Percentiles rank a stretch among this genome's conserved stretches.
These are phyloP conservation scores for Ascochyta fabae DNA, from an alignment of 2,329 filamentous ascomycete genomes.

Conservation along the genomic window DNA sequence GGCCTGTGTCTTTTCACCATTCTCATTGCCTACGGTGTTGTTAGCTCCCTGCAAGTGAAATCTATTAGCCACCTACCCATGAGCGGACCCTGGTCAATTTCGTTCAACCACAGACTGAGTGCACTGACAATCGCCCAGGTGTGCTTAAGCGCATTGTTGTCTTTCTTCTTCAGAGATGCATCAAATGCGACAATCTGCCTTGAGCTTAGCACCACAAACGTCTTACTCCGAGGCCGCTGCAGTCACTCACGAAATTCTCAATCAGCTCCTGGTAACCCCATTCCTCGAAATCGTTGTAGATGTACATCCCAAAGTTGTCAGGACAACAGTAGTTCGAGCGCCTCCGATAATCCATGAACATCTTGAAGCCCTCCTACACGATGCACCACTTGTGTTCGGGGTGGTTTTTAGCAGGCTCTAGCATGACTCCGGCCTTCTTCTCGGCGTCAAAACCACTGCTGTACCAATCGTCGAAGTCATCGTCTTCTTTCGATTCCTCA, in stretches of 20 bases:
- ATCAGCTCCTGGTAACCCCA: slow-evolving; percentile 24
- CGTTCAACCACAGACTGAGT: slow-evolving; percentile 20
- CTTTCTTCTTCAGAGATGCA: slow-evolving; percentile 16
- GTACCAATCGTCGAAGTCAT: slow-evolving; percentile 12
- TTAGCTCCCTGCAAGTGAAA: background rate
- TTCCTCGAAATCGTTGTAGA: slow-evolving; percentile 24
- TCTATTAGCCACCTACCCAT: slow-evolving; percentile 1
- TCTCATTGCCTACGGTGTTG: slow-evolving; percentile 14
- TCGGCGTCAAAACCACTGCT: slow-evolving; percentile 5
- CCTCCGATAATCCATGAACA: slow-evolving; percentile 5
- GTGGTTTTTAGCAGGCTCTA: slow-evolving; percentile 13
- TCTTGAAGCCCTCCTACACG: slow-evolving; percentile 19
- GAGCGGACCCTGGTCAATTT: slow-evolving; percentile 11
- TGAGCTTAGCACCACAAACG: background rate
- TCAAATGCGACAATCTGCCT: slow-evolving; percentile 22
- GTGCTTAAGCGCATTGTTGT: slow-evolving; percentile 5
- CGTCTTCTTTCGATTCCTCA: slow-evolving; percentile 5
- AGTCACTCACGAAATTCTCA: slow-evolving; percentile 20
- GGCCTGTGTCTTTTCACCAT: slow-evolving; percentile 14
- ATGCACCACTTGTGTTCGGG: slow-evolving; percentile 22
- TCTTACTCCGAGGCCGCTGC: background rate
- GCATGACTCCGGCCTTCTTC: slow-evolving; percentile 5
- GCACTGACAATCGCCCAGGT: slow-evolving; percentile 21
- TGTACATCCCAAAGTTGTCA: slow-evolving; percentile 26
- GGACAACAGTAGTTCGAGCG: slow-evolving; percentile 20